Conservation (phyloP, 805 yeast genomes). For the Spencermartinsiella europaea region DNA sequence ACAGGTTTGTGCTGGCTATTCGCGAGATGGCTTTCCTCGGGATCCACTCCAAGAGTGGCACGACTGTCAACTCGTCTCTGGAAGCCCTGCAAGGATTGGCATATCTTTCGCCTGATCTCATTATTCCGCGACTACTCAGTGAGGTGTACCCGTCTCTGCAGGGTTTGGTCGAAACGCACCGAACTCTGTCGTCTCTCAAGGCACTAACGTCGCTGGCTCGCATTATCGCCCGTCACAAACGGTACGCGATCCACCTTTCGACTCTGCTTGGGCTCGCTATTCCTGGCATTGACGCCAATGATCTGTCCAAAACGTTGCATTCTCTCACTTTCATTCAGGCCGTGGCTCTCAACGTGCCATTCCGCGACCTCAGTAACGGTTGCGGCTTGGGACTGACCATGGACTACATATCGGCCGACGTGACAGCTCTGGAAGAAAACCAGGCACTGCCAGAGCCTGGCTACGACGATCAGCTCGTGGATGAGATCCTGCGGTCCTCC, state of each 20-base stretch:
- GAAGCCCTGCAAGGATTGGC: conserved; percentile 59
- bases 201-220: conserved; percentile 62
- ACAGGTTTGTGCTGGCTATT: conserved; percentile 47
- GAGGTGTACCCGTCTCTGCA: conserved; percentile 60
- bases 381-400: conserved; percentile 30
- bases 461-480: conserved; percentile 43
- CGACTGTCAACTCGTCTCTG: conserved; percentile 53
- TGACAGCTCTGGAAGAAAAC: conserved; percentile 45
- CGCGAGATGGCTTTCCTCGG: conserved; percentile 59
- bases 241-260: conserved; percentile 72
- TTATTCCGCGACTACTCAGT: conserved; percentile 32
- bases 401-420: conserved; percentile 62
- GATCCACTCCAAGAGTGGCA: conserved; percentile 66
- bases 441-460: conserved; percentile 16
- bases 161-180: conserved; percentile 54
- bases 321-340: conserved; percentile 67
- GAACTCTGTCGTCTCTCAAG: conserved; percentile 68
- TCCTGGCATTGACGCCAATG: conserved; percentile 87
- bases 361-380: conserved; percentile 51
- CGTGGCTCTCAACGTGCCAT: conserved; percentile 66
- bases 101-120: conserved; percentile 48
- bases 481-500: conserved; percentile 63
- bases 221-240: conserved; percentile 56
- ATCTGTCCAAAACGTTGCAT: conserved; percentile 63
- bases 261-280: conserved; percentile 63